Evolutionary conservation across 768 basidiomycete species (phyloP).

Genomic region (Paxillus rubicundulus): DNA sequence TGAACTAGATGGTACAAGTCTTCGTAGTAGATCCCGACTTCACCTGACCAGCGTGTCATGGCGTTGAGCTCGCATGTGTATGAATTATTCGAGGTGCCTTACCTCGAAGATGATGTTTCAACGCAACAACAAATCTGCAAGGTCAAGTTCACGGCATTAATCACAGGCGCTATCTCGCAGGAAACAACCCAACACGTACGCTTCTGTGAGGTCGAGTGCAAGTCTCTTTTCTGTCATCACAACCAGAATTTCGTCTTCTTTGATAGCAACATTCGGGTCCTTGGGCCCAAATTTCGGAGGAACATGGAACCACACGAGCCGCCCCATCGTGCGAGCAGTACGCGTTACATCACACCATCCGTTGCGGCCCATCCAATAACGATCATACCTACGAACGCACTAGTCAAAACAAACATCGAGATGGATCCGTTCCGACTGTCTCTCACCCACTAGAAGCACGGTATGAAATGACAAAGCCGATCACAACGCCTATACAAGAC

Average conservation of each 20-base stretch:
- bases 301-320: conserved; percentile 62
- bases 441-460: conserved; percentile 57
- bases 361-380: conserved; percentile 57
- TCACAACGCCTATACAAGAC: conserved; percentile 51
- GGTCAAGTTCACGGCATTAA: neutral
- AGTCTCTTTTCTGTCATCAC: conserved; percentile 62
- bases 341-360: conserved; percentile 58
- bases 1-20: conserved; percentile 57
- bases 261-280: conserved; percentile 29
- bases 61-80: neutral
- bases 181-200: conserved; percentile 32
- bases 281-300: conserved; percentile 47
- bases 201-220: conserved; percentile 58
- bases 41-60: conserved; percentile 35
- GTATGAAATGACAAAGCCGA: conserved; percentile 57
- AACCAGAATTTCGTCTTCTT: conserved; percentile 42
- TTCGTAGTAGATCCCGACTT: conserved; percentile 59
- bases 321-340: conserved; percentile 45
- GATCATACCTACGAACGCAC: conserved; percentile 45
- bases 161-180: neutral
- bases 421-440: neutral
- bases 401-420: neutral
- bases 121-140: neutral
- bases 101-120: neutral
- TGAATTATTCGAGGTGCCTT: neutral